phyloP scores from a whole-genome alignment of 2,329 filamentous ascomycete species.

The Penicillium sp. region DNA sequence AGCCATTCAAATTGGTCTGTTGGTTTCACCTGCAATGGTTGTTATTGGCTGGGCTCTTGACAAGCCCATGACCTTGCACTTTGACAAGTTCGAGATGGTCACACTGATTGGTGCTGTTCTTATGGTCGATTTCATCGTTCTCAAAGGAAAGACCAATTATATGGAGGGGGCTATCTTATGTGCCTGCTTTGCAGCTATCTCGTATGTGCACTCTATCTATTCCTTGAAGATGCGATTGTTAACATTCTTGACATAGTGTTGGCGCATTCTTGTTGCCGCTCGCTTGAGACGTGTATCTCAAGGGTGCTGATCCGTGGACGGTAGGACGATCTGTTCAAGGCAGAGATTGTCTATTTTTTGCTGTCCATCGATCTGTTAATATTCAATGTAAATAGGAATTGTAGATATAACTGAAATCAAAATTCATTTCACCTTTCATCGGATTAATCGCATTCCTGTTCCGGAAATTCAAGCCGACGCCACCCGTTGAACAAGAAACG shows the following conservation, averaged over 20 bases:
- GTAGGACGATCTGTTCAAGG: neutral
- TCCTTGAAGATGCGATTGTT: neutral
- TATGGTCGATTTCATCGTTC: slow-evolving; percentile 17
- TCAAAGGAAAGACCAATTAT: slow-evolving; percentile 20
- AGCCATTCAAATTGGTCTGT: slow-evolving; percentile 69
- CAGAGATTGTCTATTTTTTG: neutral
- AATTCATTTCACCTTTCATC: neutral
- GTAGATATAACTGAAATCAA: neutral
- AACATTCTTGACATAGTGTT: slow-evolving; percentile 6
- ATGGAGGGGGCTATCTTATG: slow-evolving; percentile 19
- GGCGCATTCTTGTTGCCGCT: slow-evolving; percentile 15
- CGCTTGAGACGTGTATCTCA: neutral
- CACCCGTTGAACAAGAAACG: neutral
- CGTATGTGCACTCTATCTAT: slow-evolving; percentile 8
- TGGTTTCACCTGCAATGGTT: slow-evolving; percentile 68
- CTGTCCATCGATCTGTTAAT: neutral
- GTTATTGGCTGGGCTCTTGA: slow-evolving; percentile 67
- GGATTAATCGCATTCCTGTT: neutral
- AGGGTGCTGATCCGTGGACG: neutral
- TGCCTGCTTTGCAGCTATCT: slow-evolving; percentile 20
- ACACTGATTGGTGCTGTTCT: slow-evolving; percentile 14
- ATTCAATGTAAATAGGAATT: slow-evolving; percentile 1
- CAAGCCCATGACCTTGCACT: slow-evolving; percentile 19
- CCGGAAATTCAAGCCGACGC: neutral
- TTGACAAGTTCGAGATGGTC: slow-evolving; percentile 18